phyloP scores from a whole-genome alignment of 345 rosid genomes.

The Eucalyptus erythrocorys region DNA sequence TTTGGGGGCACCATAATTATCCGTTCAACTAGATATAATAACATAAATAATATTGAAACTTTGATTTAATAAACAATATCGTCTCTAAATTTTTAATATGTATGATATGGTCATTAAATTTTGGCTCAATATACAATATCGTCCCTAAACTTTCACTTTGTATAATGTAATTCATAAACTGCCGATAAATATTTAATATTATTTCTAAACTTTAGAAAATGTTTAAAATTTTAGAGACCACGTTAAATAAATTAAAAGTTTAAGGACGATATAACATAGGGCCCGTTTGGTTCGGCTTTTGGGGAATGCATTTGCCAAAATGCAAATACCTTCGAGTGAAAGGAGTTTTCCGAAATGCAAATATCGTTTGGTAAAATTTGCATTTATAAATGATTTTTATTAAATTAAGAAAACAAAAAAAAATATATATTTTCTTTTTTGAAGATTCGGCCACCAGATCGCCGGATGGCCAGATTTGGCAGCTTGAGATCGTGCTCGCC shows the following conservation, averaged over 20 bases:
- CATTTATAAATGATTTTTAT: too few relatives aligned
- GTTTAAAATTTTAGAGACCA: rapidly evolving
- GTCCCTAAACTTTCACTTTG: rapidly evolving
- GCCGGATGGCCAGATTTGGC: too few relatives aligned
- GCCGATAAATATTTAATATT: neutral
- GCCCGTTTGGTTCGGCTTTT: too few relatives aligned
- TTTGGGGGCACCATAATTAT: neutral
- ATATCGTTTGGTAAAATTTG: too few relatives aligned
- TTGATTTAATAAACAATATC: rapidly evolving
- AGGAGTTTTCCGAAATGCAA: too few relatives aligned
- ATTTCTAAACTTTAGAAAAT: too few relatives aligned
- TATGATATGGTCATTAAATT: rapidly evolving
- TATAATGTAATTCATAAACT: neutral
- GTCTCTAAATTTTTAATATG: rapidly evolving
- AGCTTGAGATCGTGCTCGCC: too few relatives aligned
- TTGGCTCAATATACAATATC: rapidly evolving
- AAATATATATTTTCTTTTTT: too few relatives aligned
- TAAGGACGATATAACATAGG: rapidly evolving
- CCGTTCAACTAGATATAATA: rapidly evolving
- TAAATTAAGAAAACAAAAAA: too few relatives aligned
- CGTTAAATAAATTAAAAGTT: rapidly evolving
- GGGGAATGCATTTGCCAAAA: too few relatives aligned
- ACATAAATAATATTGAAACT: neutral
- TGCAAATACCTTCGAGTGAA: too few relatives aligned
- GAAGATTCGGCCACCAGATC: too few relatives aligned